Evolutionary conservation across 352 stramenopile species (phyloP), one percentile per base, ranked within the genome.

Genomic region (Phytopythium kandeliae): DNA sequence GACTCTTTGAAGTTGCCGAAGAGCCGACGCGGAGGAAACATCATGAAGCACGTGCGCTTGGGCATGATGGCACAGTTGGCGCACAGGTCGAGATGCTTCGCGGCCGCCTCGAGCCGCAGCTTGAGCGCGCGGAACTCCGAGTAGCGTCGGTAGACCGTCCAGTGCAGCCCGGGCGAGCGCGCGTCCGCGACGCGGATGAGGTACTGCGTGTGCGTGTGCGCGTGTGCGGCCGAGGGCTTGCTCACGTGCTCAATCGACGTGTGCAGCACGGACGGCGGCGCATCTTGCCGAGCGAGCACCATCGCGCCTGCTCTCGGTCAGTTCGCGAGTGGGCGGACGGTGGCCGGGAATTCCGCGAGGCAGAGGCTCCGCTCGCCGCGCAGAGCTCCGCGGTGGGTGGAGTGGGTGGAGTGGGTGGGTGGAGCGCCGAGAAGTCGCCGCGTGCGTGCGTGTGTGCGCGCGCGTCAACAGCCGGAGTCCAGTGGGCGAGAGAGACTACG

Each of bases 101-200:
- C 57, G 22, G 81, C 82, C 6, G 79, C 67, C 38, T 85, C 75
- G 28, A 92, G 66, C 19, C 67, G 71, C 37, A 85, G 52, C 21
- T 78, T 77, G 58, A 95, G 77, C 24, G 69, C 69, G 35, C 82
- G 84, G 57, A 95, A 95, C 64, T 92, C 84, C 17, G 79, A 92
- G 67, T 81, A 95, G 45, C 84, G 81, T 2, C 83, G 78, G 62
- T 91, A 89, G 48, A 95, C 80, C 25, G 74, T 88, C 84, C 84
- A 95, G 46, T 89, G 67, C 42, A 89, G 69, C 8, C 67, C 70
- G 0, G 71, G 62, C 15, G 63, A 81, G 57, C 84, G 84, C 55
- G 89, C 78, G 50, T 95, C 84, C 45, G 79, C 90, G 35, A 95
- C 84, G 63, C 78, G 70, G 59, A 95, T 84, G 37, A 92, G 63